Evolutionary conservation across 2,329 filamentous ascomycete species (phyloP).

Genomic region (Stachybotrys elegans): DNA sequence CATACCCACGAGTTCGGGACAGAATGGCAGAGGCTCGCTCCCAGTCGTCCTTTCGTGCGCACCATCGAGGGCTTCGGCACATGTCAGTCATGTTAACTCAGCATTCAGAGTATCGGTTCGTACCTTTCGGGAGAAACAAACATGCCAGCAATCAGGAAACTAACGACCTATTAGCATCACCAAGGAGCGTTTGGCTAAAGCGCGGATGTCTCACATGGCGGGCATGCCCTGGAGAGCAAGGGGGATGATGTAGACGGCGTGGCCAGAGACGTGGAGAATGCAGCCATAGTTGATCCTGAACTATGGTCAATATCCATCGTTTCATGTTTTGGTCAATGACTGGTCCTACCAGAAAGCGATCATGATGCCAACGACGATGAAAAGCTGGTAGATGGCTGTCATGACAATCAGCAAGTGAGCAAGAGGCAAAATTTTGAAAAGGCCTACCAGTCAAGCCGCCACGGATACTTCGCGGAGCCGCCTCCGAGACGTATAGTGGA

Average conservation of each 20-base stretch:
- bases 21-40: constrained; percentile 55
- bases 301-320: no score
- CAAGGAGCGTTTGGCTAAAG: not conserved
- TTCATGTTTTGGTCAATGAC: no score
- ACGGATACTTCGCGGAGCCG: constrained; percentile 44
- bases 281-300: constrained; percentile 52
- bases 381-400: constrained; percentile 43
- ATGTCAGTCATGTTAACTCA: constrained; percentile 7
- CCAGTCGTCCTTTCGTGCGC: constrained; percentile 64
- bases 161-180: constrained; percentile 10
- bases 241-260: constrained; percentile 54
- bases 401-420: not conserved
- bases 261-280: constrained; percentile 38
- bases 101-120: constrained; percentile 13
- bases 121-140: constrained; percentile 51
- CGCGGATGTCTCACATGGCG: constrained; percentile 36
- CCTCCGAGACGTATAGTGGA: constrained; percentile 43
- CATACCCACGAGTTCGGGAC: constrained; percentile 39
- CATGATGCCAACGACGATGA: constrained; percentile 40
- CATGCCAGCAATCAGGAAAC: constrained; percentile 54
- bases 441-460: constrained; percentile 40
- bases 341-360: constrained; percentile 35
- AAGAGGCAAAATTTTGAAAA: not conserved
- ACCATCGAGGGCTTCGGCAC: constrained; percentile 59
- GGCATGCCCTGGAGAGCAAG: constrained; percentile 61